Evolutionary conservation across 2,329 filamentous ascomycete genomes (phyloP).

Genomic region (Teratosphaeria destructans): DNA sequence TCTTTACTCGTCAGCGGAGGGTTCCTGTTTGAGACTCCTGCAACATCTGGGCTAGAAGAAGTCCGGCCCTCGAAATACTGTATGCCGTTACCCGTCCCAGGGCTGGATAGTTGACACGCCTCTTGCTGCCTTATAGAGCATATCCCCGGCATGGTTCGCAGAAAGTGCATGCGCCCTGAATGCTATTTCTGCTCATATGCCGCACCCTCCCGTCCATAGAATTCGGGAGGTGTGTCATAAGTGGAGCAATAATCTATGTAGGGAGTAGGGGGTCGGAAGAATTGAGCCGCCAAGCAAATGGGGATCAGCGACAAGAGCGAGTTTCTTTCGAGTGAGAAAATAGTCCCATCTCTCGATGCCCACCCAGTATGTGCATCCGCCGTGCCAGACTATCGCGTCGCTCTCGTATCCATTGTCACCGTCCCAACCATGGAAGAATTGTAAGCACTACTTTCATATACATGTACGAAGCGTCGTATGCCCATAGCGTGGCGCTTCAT

Average conservation of each 20-base stretch:
- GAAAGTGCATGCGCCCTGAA: neutral
- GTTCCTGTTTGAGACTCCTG: too few relatives aligned
- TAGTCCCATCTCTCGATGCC: neutral
- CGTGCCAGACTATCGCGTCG: neutral
- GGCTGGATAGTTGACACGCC: neutral
- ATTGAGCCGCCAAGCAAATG: neutral
- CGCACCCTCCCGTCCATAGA: neutral
- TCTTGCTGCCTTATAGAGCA: neutral
- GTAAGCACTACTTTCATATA: too few relatives aligned
- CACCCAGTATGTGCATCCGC: neutral
- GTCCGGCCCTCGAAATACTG: neutral
- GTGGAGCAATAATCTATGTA: neutral
- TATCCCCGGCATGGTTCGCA: neutral
- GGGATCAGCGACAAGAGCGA: neutral
- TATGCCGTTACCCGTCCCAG: neutral
- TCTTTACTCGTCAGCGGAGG: neutral
- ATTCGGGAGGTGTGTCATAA: neutral
- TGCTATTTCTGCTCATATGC: neutral
- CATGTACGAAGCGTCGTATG: too few relatives aligned
- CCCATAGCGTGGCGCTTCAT: too few relatives aligned
- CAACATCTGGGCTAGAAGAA: neutral
- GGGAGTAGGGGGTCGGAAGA: neutral
- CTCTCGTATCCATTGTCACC: too few relatives aligned
- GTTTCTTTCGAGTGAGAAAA: neutral
- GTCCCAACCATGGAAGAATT: too few relatives aligned